These are phyloP conservation scores for Polychytrium aggregatum DNA, from an alignment of 192 early-diverging fungal genomes.

Conservation along the genomic window DNA sequence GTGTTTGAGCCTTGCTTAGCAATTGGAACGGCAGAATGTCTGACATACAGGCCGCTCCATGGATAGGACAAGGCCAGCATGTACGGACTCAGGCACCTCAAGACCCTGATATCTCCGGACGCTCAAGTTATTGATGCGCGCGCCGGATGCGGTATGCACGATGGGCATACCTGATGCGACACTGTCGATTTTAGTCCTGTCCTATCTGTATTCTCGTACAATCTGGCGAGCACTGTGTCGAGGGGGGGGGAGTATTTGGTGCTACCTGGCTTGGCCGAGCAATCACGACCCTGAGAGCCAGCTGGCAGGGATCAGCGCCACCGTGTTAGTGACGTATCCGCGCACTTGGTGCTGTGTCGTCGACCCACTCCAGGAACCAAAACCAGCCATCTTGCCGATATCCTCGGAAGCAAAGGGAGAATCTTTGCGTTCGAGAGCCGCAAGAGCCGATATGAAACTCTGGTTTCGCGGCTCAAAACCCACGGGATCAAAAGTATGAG, in stretches of 20 bases:
- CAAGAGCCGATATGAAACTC: conserved; percentile 52
- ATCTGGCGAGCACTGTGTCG: too few species aligned
- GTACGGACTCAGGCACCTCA: conserved; percentile 25
- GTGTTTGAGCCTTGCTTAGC: too few species aligned
- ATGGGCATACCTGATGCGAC: too few species aligned
- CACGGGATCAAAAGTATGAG: conserved; percentile 54
- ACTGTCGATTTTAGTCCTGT: too few species aligned
- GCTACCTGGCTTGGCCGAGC: too few species aligned
- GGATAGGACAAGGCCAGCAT: conserved; percentile 41
- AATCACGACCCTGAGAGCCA: too few species aligned
- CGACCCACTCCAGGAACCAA: conserved; percentile 57
- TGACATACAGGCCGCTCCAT: too few species aligned
- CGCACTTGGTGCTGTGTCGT: neutral
- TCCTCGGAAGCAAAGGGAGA: conserved; percentile 67
- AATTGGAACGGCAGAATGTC: too few species aligned
- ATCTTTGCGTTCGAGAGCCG: conserved; percentile 84
- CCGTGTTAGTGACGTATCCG: too few species aligned
- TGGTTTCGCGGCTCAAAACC: conserved; percentile 53
- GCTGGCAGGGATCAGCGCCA: too few species aligned
- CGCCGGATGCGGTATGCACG: conserved; percentile 42
- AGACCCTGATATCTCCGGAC: conserved; percentile 7
- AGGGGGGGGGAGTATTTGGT: too few species aligned
- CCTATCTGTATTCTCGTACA: too few species aligned
- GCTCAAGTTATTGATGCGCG: conserved; percentile 29
- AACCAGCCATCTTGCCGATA: conserved; percentile 69